phyloP scores from a whole-genome alignment of 2,329 filamentous ascomycete genomes.

The Neofusicoccum sp. region DNA sequence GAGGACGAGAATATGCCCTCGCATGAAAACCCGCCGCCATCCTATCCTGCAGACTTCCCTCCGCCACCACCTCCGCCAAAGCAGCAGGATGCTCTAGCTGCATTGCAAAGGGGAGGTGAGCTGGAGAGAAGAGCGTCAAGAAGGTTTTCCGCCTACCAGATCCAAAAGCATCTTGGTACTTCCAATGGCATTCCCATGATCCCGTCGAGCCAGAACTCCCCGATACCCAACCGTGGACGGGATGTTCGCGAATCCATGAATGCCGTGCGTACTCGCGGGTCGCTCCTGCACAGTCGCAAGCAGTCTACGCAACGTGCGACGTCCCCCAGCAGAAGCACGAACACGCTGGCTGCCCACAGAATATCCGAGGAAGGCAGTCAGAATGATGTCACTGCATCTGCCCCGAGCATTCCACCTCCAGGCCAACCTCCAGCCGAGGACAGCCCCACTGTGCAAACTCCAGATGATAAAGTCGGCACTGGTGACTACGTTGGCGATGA shows the following conservation, averaged over 20 bases:
- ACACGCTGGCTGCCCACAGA: slow-evolving; percentile 47
- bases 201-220: slow-evolving; percentile 71
- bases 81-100: slow-evolving; percentile 86
- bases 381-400: slow-evolving; percentile 36
- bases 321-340: slow-evolving; percentile 57
- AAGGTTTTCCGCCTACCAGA: slow-evolving; percentile 94
- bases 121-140: slow-evolving; percentile 89
- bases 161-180: slow-evolving; percentile 86
- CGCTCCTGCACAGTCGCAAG: slow-evolving; percentile 56
- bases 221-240: slow-evolving; percentile 81
- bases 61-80: slow-evolving; percentile 77
- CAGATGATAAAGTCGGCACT: slow-evolving; percentile 58
- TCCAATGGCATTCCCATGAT: slow-evolving; percentile 85
- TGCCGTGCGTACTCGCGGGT: slow-evolving; percentile 64
- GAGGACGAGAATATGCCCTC: slow-evolving; percentile 58
- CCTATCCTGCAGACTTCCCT: slow-evolving; percentile 59
- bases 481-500: slow-evolving; percentile 27
- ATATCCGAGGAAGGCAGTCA: slow-evolving; percentile 65
- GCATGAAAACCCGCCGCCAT: slow-evolving; percentile 33
- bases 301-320: slow-evolving; percentile 53
- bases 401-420: slow-evolving; percentile 40
- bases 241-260: slow-evolving; percentile 85
- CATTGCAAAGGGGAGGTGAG: slow-evolving; percentile 87
- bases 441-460: slow-evolving; percentile 54
- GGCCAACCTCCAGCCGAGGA: too few species aligned